phyloP scores from a whole-genome alignment of 768 basidiomycete species.

The Tephrocybe sp. region DNA sequence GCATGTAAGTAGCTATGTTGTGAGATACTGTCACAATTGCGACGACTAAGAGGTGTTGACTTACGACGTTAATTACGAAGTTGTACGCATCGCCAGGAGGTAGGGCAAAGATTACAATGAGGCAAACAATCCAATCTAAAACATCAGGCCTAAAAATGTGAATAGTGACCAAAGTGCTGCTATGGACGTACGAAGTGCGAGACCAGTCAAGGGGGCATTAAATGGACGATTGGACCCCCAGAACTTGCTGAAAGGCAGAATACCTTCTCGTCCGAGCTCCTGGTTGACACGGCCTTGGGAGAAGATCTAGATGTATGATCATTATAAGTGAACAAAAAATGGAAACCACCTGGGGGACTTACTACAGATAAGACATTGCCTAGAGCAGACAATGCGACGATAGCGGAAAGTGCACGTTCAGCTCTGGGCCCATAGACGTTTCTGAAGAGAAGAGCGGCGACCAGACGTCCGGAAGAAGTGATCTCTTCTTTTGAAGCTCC shows the following conservation, averaged over 20 bases:
- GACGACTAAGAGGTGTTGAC: constrained; percentile 17
- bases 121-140: constrained; percentile 35
- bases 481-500: constrained; percentile 72
- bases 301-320: constrained; percentile 17
- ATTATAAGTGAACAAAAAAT: constrained; percentile 17
- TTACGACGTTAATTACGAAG: constrained; percentile 58
- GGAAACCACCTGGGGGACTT: neutral
- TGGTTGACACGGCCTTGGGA: constrained; percentile 51
- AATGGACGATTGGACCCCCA: constrained; percentile 65
- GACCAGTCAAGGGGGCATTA: constrained; percentile 56
- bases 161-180: constrained; percentile 17
- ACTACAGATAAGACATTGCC: constrained; percentile 57
- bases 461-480: constrained; percentile 52
- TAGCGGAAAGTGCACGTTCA: constrained; percentile 34
- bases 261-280: constrained; percentile 61
- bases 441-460: constrained; percentile 66
- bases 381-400: constrained; percentile 47
- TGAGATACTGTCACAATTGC: neutral
- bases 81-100: constrained; percentile 70
- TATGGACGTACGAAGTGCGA: constrained; percentile 48
- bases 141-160: neutral
- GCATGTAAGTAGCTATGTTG: neutral
- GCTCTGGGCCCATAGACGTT: constrained; percentile 60
- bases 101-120: constrained; percentile 33
- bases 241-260: constrained; percentile 59